Conservation (phyloP, 2,329 filamentous ascomycete species). For the Fusarium sp. region DNA sequence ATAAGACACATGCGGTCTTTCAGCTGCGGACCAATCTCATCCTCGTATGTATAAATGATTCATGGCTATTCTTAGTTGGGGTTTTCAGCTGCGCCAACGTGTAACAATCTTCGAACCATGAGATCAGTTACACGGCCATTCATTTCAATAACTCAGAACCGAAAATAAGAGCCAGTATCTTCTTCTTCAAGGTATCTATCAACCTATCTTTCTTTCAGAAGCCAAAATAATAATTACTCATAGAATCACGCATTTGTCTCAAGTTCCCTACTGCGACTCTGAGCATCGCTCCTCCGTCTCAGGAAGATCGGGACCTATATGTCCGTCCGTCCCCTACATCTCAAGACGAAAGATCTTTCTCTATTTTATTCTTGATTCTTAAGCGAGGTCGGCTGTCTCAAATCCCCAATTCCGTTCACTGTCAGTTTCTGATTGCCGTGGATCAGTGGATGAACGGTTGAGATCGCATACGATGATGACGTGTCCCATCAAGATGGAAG, state of each 20-base stretch:
- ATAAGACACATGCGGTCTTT: background rate
- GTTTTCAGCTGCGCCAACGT: background rate
- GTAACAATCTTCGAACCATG: background rate
- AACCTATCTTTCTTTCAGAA: no score
- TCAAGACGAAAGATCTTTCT: constrained; percentile 7
- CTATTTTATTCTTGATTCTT: constrained; percentile 2
- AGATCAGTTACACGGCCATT: background rate
- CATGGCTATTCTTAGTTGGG: background rate
- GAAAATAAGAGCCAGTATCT: background rate
- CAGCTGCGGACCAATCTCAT: background rate
- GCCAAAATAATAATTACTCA: background rate
- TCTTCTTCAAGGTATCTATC: background rate
- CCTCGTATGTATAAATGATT: background rate
- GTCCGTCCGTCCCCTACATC: constrained; percentile 1
- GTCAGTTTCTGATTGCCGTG: constrained; percentile 8
- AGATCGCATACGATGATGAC: background rate
- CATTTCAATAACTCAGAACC: background rate
- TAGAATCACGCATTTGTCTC: background rate
- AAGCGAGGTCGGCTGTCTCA: constrained; percentile 30
- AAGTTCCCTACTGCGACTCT: background rate
- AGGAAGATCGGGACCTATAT: background rate
- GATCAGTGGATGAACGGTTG: background rate
- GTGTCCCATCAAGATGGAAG: background rate
- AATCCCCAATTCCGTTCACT: constrained; percentile 6
- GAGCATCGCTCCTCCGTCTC: constrained; percentile 1